These are phyloP conservation scores for Panellus pusillus DNA, from an alignment of 768 basidiomycete genomes.

Conservation along the genomic window DNA sequence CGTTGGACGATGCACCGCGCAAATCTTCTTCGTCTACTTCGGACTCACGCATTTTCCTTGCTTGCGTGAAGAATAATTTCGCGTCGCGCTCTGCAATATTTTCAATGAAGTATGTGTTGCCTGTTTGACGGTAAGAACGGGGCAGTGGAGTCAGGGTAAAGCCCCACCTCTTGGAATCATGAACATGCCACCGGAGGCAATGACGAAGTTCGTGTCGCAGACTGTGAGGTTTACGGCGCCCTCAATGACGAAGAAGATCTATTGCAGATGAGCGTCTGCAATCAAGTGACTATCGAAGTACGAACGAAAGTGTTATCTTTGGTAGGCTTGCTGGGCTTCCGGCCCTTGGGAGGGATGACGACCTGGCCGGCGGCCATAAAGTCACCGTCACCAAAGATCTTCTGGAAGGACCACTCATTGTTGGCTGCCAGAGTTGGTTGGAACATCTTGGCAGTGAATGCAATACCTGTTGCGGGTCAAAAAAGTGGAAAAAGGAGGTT, in stretches of 20 bases:
- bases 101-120: conserved; percentile 88
- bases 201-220: conserved; percentile 73
- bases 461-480: conserved; percentile 59
- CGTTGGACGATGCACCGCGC: not conserved
- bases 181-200: conserved; percentile 84
- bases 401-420: conserved; percentile 81
- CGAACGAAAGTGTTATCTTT: conserved; percentile 93
- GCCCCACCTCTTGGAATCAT: conserved; percentile 82
- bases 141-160: not conserved
- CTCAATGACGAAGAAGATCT: conserved; percentile 71
- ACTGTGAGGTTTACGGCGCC: conserved; percentile 88
- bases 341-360: conserved; percentile 71
- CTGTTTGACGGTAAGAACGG: conserved; percentile 36
- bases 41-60: conserved; percentile 42
- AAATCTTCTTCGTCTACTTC: conserved; percentile 6
- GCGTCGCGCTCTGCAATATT: conserved; percentile 83
- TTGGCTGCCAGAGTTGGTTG: conserved; percentile 57
- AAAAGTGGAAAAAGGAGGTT: not conserved
- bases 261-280: not conserved
- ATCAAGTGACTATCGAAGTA: conserved; percentile 13
- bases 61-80: conserved; percentile 90
- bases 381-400: conserved; percentile 87
- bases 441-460: conserved; percentile 72
- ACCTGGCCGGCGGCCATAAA: conserved; percentile 92
- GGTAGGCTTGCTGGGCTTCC: conserved; percentile 84